Evolutionary conservation across 169 alveolate species (phyloP).

Genomic region (Plasmodium relictum): DNA sequence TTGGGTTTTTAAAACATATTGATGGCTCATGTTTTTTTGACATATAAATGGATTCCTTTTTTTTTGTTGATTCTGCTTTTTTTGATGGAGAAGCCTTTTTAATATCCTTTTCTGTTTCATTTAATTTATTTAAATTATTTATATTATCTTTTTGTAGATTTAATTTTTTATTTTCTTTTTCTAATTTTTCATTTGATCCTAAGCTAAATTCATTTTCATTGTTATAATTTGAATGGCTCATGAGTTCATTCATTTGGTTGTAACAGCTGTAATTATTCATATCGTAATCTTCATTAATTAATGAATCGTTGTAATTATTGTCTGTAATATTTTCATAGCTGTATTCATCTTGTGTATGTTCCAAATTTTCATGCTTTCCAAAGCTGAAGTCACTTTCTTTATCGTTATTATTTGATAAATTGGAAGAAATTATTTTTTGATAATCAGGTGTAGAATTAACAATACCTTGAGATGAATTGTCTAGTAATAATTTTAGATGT

Average conservation of each 20-base stretch:
- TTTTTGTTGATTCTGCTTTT: conserved; percentile 31
- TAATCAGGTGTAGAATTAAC: conserved; percentile 78
- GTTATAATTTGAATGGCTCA: conserved; percentile 11
- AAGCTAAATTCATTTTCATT: neutral
- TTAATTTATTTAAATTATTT: neutral
- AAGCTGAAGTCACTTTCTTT: conserved; percentile 74
- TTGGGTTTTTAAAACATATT: conserved; percentile 56
- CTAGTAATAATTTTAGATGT: conserved; percentile 53
- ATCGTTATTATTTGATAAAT: conserved; percentile 45
- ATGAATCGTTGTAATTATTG: conserved; percentile 34
- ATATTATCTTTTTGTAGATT: neutral
- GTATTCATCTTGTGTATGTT: conserved; percentile 14
- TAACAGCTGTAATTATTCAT: conserved; percentile 14
- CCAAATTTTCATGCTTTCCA: conserved; percentile 57
- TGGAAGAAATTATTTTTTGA: conserved; percentile 52
- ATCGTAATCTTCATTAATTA: conserved; percentile 52
- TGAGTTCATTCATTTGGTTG: conserved; percentile 24
- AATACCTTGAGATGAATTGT: conserved; percentile 74
- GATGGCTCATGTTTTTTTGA: conserved; percentile 70
- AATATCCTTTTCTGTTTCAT: conserved; percentile 5
- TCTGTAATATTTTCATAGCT: conserved; percentile 30
- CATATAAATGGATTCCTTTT: conserved; percentile 20
- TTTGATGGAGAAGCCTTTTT: conserved; percentile 13
- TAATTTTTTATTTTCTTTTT: neutral
- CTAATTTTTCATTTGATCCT: neutral